phyloP scores from a whole-genome alignment of 2,329 filamentous ascomycete genomes.

The Bipolaris bicolor region DNA sequence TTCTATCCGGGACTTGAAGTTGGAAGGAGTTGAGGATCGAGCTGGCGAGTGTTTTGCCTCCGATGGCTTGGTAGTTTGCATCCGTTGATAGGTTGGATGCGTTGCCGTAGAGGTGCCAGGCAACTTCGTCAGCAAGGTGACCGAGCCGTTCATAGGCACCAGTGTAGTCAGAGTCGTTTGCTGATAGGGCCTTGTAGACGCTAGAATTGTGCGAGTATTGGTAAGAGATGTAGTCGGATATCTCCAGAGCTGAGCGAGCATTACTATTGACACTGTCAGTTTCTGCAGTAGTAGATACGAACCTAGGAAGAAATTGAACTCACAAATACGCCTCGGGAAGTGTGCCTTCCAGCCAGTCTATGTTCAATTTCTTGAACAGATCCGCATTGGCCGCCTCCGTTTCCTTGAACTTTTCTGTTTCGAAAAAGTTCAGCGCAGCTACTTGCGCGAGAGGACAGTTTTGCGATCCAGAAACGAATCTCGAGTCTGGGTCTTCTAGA shows the following conservation, averaged over 20 bases:
- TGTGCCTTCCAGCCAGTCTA: slow-evolving; percentile 52
- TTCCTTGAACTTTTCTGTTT: slow-evolving; percentile 50
- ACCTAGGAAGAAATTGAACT: background rate
- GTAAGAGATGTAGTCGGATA: slow-evolving; percentile 65
- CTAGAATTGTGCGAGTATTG: slow-evolving; percentile 59
- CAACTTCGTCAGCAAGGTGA: slow-evolving; percentile 57
- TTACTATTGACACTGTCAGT: slow-evolving; percentile 41
- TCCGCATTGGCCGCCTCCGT: slow-evolving; percentile 47
- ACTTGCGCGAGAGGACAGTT: slow-evolving; percentile 51
- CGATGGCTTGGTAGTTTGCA: slow-evolving; percentile 33
- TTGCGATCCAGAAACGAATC: slow-evolving; percentile 57
- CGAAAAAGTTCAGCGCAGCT: slow-evolving; percentile 51
- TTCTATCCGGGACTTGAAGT: slow-evolving; percentile 18
- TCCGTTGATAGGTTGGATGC: slow-evolving; percentile 37
- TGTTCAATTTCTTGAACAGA: slow-evolving; percentile 57
- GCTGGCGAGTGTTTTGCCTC: slow-evolving; percentile 40
- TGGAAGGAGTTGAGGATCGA: slow-evolving; percentile 36
- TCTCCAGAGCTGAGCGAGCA: slow-evolving; percentile 60
- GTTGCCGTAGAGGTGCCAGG: slow-evolving; percentile 53
- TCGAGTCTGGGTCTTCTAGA: slow-evolving; percentile 56
- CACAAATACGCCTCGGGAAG: slow-evolving; percentile 28
- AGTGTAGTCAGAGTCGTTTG: slow-evolving; percentile 33
- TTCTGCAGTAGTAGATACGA: background rate
- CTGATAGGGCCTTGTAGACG: slow-evolving; percentile 40
- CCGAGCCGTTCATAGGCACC: slow-evolving; percentile 40